Evolutionary conservation across 2,329 filamentous ascomycete species (phyloP).

Genomic region (Xylaria arbuscula): DNA sequence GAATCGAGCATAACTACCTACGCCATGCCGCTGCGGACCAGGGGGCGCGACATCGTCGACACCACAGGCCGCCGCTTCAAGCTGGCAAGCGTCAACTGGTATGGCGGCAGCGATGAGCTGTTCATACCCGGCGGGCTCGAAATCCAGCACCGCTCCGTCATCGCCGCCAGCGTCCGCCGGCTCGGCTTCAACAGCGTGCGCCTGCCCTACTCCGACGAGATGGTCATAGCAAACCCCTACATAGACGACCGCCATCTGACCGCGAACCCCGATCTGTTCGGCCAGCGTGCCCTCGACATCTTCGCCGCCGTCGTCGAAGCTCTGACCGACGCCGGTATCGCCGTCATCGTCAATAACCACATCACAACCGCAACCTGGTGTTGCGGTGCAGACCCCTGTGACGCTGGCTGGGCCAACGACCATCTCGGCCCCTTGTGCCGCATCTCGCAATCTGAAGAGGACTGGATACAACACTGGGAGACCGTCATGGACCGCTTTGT

Average conservation of each 20-base stretch:
- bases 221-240: constrained; percentile 69
- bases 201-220: constrained; percentile 75
- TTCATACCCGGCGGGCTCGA: constrained; percentile 74
- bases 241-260: constrained; percentile 62
- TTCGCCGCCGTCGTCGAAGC: constrained; percentile 68
- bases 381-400: constrained; percentile 74
- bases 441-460: constrained; percentile 70
- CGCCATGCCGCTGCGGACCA: constrained; percentile 67
- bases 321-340: constrained; percentile 70
- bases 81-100: constrained; percentile 76
- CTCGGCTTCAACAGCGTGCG: constrained; percentile 78
- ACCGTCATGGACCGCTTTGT: constrained; percentile 69
- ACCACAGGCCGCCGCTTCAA: constrained; percentile 66
- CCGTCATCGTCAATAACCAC: constrained; percentile 76
- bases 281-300: constrained; percentile 68
- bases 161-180: constrained; percentile 67
- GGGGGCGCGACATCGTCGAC: constrained; percentile 71
- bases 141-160: constrained; percentile 68
- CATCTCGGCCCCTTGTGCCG: constrained; percentile 70
- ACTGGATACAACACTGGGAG: constrained; percentile 76
- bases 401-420: constrained; percentile 74
- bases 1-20: constrained; percentile 60
- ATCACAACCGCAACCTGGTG: constrained; percentile 77
- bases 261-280: constrained; percentile 70
- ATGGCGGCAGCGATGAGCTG: constrained; percentile 74